phyloP scores from a whole-genome alignment of 768 basidiomycete species.

The Boletus tomentosulus region DNA sequence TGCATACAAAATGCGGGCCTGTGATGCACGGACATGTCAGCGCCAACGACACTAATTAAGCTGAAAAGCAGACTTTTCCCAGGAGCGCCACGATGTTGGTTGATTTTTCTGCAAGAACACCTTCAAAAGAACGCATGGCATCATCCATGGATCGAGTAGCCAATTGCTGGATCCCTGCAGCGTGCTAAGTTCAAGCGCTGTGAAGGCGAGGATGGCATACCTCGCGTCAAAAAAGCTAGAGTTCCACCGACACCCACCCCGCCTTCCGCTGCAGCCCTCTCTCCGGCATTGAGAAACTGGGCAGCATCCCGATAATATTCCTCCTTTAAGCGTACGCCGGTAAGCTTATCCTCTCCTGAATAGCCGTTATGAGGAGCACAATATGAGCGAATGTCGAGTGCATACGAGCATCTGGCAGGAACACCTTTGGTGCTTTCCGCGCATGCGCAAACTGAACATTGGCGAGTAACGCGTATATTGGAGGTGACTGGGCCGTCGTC shows the following conservation, averaged over 20 bases:
- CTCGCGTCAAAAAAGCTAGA: conserved; percentile 62
- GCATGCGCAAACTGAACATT: conserved; percentile 81
- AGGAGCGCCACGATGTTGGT: conserved; percentile 85
- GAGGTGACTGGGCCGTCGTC: conserved; percentile 51
- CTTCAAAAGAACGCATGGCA: conserved; percentile 77
- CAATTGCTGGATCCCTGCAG: conserved; percentile 73
- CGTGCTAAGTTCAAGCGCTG: not conserved
- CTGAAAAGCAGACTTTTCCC: conserved; percentile 58
- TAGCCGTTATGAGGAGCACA: not conserved
- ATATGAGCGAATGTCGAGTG: not conserved
- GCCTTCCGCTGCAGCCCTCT: conserved; percentile 51
- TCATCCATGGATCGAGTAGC: conserved; percentile 78
- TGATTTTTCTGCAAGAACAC: conserved; percentile 70
- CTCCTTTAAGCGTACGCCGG: conserved; percentile 57
- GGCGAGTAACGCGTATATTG: conserved; percentile 78
- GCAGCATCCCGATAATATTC: conserved; percentile 69
- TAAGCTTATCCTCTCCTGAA: conserved; percentile 63
- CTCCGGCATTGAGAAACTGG: conserved; percentile 58
- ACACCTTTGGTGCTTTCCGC: conserved; percentile 77
- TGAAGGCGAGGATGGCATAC: conserved; percentile 31
- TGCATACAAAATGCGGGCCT: conserved; percentile 86
- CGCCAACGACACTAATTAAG: not conserved
- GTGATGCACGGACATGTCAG: not conserved
- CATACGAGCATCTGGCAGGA: conserved; percentile 72
- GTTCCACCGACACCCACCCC: conserved; percentile 55